Percentiles rank a stretch among this genome's conserved stretches.
Evolutionary conservation across 805 yeast genomes (phyloP).

Genomic region (Saccharomycopsis sp.): DNA sequence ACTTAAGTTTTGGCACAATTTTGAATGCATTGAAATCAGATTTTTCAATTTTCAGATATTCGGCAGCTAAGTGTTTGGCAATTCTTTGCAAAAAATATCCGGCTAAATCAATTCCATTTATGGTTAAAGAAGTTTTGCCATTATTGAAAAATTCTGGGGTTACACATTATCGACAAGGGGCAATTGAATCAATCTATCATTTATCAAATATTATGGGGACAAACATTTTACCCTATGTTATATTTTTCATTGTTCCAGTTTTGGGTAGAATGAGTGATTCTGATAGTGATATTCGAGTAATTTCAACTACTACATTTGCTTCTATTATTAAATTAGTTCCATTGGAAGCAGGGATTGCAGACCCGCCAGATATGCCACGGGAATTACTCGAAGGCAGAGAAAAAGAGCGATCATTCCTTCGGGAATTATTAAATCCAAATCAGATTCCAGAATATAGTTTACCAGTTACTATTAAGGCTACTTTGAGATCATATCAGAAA

Average conservation of each 20-base stretch:
- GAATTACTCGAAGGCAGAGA: constrained; percentile 84
- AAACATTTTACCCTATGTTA: constrained; percentile 86
- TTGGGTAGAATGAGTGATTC: constrained; percentile 97
- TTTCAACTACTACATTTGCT: constrained; percentile 96
- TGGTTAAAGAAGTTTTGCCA: constrained; percentile 76
- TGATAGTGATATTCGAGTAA: constrained; percentile 74
- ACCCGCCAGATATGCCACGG: constrained; percentile 84
- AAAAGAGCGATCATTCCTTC: constrained; percentile 86
- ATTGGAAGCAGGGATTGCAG: constrained; percentile 93
- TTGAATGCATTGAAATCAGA: constrained; percentile 51
- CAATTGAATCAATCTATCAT: constrained; percentile 86
- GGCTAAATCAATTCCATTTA: constrained; percentile 62
- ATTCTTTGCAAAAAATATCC: constrained; percentile 66
- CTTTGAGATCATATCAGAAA: constrained; percentile 90
- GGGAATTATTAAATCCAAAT: constrained; percentile 96
- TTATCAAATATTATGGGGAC: constrained; percentile 80
- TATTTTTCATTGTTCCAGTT: constrained; percentile 91
- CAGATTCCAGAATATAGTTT: constrained; percentile 81
- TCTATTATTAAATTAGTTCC: constrained; percentile 93
- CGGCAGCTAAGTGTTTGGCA: constrained; percentile 86
- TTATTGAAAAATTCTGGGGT: constrained; percentile 70
- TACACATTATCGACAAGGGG: constrained; percentile 78
- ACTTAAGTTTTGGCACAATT: constrained; percentile 50
- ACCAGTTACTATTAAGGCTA: constrained; percentile 90
- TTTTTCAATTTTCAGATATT: constrained; percentile 80